Base-by-base conservation (phyloP, 2,329 filamentous ascomycete species). In the Cytospora schulzeri region DNA sequence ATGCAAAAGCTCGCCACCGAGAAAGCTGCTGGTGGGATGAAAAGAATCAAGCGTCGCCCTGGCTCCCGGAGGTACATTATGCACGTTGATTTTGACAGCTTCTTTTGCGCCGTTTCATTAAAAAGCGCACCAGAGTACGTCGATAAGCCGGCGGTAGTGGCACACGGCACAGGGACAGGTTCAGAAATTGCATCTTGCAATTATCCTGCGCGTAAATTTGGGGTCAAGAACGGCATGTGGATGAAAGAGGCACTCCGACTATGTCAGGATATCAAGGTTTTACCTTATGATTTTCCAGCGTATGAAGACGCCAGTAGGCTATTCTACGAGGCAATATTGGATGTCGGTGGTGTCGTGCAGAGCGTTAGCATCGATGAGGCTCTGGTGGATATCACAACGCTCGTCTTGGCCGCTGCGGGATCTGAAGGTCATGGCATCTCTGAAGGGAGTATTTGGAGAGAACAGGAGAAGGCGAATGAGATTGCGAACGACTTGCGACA, bases 141-240 rank as follows among this genome's bases (percentile, higher is more conserved):
- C 48, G 88, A 91, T 58, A 94, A 93, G 72, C 95, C 96, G 0
- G 88, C 90, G 2, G 95, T 91, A 0, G 91, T 99, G 38, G 94
- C 95, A 4, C 95, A 99, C 73, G 91, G 94, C 5, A 85, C 84
- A 53, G 94, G 94, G 0, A 87, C 86, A 28, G 92, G 92, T 0
- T 97, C 94, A 0, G 95, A 99, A 73, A 98, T 99, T 71, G 95
- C 95, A 26, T 97, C 93, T 68, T 99, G 95, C 77, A 99, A 99
- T 72, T 99, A 99, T 73, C 88, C 90, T 24, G 95, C 96, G 8
- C 87, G 95, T 45, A 83, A 86, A 35, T 95, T 89, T 70, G 94
- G 94, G 1, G 83, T 99, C 62, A 97, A 93, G 73, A 99, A 99
- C 70, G 96, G 96, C 45, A 99, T 98, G 95, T 99, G 96, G 95